Evolutionary conservation across 768 basidiomycete species (phyloP), one percentile per base, ranked within the genome.

Genomic region (Tricholoma saponaceum): DNA sequence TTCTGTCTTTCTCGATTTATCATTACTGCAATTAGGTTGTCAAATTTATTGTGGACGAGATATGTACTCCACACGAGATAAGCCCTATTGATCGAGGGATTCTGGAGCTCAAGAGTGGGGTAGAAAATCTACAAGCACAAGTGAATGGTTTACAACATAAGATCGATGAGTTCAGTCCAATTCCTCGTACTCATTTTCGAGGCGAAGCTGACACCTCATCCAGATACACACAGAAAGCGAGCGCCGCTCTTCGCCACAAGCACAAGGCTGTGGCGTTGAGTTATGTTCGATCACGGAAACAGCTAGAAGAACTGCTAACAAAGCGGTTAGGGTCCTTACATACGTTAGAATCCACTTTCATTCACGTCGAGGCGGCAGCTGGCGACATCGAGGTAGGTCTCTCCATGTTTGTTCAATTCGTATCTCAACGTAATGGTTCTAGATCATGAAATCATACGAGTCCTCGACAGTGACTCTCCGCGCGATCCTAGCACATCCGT

Each of bases 361-460:
- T 92, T 46, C 81, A 83, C 46, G 92, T 98, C 5, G 93, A 98
- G 72, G 82, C 86, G 3, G 91, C 95, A n/a, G 90, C 90, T 26
- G 88, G 87, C 2, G 90, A 98, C 70, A 79, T 95, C 10, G 87
- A 93, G 78, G 95, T 95, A 67, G 43, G 74, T 66, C 41, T 37
- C n/a, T 53, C 39, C 22, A 12, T 13, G 32, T 20, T 33, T 26
- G 8, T 33, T 30, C n/a, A 4, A 14, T 25, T 23, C 44, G 35
- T 18, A 52, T 54, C 2, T 49, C 52, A 52, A 56, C 60, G 23
- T 26, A 1, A 18, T 53, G 43, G 7, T 51, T 57, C 57, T n/a
- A 54, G 92, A 90, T 97, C 51, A 85, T 98, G 83, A 83, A 82
- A 62, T 83, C 86, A 0, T 98, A 96, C 67, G 83, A 92, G 70